Percentiles rank a stretch among this genome's conserved stretches.
Conservation (phyloP, 2,329 filamentous ascomycete species). For the Trichoderma polysporum region DNA sequence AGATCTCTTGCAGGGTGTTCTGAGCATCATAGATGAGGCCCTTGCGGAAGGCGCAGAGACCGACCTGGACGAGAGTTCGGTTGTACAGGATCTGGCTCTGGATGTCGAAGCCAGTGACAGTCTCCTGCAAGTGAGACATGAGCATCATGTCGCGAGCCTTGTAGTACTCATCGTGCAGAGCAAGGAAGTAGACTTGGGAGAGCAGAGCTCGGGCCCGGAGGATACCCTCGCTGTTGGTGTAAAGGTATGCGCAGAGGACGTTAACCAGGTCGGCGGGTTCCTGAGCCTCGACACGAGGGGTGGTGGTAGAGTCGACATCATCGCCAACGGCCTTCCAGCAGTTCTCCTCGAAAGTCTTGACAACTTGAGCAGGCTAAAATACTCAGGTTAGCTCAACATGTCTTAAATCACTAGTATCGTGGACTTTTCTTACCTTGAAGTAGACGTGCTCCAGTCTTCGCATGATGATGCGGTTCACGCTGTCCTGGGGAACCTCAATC, state of each 20-base stretch:
- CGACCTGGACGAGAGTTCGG: slow-evolving; percentile 94
- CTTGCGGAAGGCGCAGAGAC: slow-evolving; percentile 95
- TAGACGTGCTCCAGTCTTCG: slow-evolving; percentile 95
- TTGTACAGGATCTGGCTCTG: slow-evolving; percentile 98
- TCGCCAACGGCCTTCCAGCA: slow-evolving; percentile 80
- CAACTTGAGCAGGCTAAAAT: slow-evolving; percentile 75
- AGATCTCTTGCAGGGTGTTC: slow-evolving; percentile 96
- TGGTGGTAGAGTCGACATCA: slow-evolving; percentile 73
- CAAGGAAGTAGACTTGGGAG: slow-evolving; percentile 97
- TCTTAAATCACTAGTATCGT: neutral
- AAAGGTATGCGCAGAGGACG: slow-evolving; percentile 90
- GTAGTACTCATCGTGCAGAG: slow-evolving; percentile 97
- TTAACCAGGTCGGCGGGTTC: slow-evolving; percentile 78
- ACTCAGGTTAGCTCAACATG: slow-evolving; percentile 18
- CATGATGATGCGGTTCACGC: slow-evolving; percentile 89
- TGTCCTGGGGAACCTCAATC: slow-evolving; percentile 77
- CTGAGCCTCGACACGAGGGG: slow-evolving; percentile 64
- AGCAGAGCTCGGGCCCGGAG: slow-evolving; percentile 96
- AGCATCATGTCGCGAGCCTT: slow-evolving; percentile 98
- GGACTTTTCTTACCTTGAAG: slow-evolving; percentile 70
- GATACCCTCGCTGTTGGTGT: slow-evolving; percentile 91
- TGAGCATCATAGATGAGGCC: slow-evolving; percentile 97
- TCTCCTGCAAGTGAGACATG: slow-evolving; percentile 98
- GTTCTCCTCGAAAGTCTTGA: slow-evolving; percentile 91
- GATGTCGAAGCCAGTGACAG: slow-evolving; percentile 93